phyloP scores from a whole-genome alignment of 129 eudicot species.

The carrot (Daucus carota) region DH1_v3.0 NC_030383.2:6776501-6777000 shows the following conservation, averaged over 20 bases:
- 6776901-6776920: slow-evolving; percentile 22
- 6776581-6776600: no score
- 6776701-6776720: not conserved
- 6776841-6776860: slow-evolving; percentile 1
- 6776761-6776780: no score
- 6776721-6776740: not conserved
- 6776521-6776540: no score
- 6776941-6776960: not conserved
- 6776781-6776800: no score
- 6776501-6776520: no score
- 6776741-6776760: not conserved
- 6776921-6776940: slow-evolving; percentile 12
- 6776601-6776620: no score
- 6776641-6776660: no score
- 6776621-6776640: no score
- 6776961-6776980: slow-evolving; percentile 10
- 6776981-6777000: slow-evolving; percentile 9
- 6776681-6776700: not conserved
- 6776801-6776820: not conserved
- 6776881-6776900: slow-evolving; percentile 56
- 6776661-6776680: no score
- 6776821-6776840: not conserved
- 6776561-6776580: no score
- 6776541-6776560: no score
- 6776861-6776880: slow-evolving; percentile 21